Conservation (phyloP, 257 asterid genomes). For the Sherardia arvensis region DNA sequence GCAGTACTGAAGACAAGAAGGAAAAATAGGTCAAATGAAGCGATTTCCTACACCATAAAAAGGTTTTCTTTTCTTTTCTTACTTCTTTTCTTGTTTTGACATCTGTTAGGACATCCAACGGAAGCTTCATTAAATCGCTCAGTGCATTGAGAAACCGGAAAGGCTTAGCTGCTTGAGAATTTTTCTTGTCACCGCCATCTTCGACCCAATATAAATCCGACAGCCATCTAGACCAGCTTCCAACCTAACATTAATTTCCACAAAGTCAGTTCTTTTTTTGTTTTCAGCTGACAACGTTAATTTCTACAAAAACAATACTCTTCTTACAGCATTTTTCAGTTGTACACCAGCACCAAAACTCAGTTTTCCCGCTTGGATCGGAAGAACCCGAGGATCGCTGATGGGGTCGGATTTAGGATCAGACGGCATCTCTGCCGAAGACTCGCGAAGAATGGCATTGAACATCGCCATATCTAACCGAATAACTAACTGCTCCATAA, state of each 20-base stretch:
- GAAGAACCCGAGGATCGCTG: conserved; percentile 67
- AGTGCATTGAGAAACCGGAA: conserved; percentile 67
- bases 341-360: conserved; percentile 90
- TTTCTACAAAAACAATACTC: no score
- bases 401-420: conserved; percentile 97
- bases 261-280: neutral
- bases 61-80: conserved; percentile 17
- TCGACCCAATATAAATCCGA: conserved; percentile 66
- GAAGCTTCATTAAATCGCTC: conserved; percentile 94
- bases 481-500: conserved; percentile 84
- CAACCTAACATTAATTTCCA: conserved; percentile 43
- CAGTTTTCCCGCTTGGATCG: conserved; percentile 69
- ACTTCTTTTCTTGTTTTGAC: conserved; percentile 71
- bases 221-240: conserved; percentile 91
- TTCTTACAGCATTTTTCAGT: conserved; percentile 75
- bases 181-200: conserved; percentile 32
- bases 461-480: conserved; percentile 91
- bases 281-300: neutral
- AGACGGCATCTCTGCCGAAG: conserved; percentile 75
- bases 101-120: conserved; percentile 71
- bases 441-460: conserved; percentile 88
- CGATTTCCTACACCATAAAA: neutral
- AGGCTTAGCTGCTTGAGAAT: conserved; percentile 45
- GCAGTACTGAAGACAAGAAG: conserved; percentile 44
- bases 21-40: neutral